These are phyloP conservation scores for Hypoxylon sp. DNA, from an alignment of 2,329 filamentous ascomycete species.

Conservation along the genomic window DNA sequence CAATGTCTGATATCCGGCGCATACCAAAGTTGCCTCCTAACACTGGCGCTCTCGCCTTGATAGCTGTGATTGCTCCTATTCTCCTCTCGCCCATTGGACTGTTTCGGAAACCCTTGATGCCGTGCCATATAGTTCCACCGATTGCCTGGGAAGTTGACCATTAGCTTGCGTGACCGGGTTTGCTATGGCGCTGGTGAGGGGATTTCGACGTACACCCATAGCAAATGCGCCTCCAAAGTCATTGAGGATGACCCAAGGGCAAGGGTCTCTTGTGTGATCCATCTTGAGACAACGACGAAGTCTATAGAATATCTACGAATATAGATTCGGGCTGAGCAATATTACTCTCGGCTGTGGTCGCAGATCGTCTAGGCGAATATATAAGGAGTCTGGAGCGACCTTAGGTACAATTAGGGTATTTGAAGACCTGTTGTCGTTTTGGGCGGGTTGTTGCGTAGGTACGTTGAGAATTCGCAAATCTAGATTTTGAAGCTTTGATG, in stretches of 20 bases:
- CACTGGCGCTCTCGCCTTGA: slow-evolving; percentile 97
- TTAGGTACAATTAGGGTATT: background rate
- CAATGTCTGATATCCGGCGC: background rate
- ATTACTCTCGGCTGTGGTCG: slow-evolving; percentile 7
- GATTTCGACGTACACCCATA: slow-evolving; percentile 83
- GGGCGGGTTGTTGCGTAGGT: slow-evolving; percentile 2
- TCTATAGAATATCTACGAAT: slow-evolving; percentile 10
- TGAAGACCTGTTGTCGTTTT: background rate
- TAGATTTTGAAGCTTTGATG: slow-evolving; percentile 5
- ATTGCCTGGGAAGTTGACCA: slow-evolving; percentile 46
- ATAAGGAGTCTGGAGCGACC: background rate
- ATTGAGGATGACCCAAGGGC: slow-evolving; percentile 95
- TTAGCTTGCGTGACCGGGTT: slow-evolving; percentile 16
- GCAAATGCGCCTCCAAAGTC: slow-evolving; percentile 97
- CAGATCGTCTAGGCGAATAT: background rate
- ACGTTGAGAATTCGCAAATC: slow-evolving; percentile 3
- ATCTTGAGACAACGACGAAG: slow-evolving; percentile 62
- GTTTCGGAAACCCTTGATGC: slow-evolving; percentile 86
- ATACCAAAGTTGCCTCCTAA: slow-evolving; percentile 94
- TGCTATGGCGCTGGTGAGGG: slow-evolving; percentile 2
- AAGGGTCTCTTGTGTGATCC: slow-evolving; percentile 98
- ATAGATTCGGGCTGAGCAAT: background rate
- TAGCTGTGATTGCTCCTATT: slow-evolving; percentile 95
- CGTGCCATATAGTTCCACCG: slow-evolving; percentile 54
- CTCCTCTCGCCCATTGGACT: slow-evolving; percentile 93